Percentiles rank a stretch among this genome's conserved stretches.
Conservation (phyloP, 345 rosid genomes). For the Populus davidiana region DNA sequence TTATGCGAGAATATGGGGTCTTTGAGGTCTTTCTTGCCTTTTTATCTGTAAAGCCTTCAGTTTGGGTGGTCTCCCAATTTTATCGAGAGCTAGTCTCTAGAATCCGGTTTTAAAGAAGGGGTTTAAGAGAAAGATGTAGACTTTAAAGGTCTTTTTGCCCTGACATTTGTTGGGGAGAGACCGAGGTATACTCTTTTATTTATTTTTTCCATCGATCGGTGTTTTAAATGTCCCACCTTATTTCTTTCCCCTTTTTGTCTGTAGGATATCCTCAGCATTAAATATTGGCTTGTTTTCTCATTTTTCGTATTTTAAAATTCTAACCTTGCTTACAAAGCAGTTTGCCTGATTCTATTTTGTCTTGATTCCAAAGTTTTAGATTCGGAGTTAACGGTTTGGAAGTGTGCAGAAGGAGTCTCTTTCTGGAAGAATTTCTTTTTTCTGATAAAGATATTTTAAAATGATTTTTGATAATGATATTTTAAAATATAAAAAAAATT, state of each 20-base stretch:
- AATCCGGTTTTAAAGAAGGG: slow-evolving; percentile 18
- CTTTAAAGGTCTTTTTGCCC: not conserved
- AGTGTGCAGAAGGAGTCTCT: too few species aligned
- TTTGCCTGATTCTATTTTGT: not conserved
- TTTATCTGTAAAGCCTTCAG: slow-evolving; percentile 18
- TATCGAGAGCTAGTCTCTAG: slow-evolving; percentile 21
- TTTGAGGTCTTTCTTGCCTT: not conserved
- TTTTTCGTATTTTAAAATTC: not conserved
- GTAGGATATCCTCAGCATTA: slow-evolving; percentile 8
- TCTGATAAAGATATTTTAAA: too few species aligned
- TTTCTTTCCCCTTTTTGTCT: not conserved
- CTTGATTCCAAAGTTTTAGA: not conserved
- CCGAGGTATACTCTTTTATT: not conserved
- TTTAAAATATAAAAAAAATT: too few species aligned
- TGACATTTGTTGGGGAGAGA: slow-evolving; percentile 3
- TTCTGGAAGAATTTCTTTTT: too few species aligned
- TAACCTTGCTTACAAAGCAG: not conserved
- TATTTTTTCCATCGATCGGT: not conserved
- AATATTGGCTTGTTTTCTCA: not conserved
- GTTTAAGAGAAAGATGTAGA: not conserved
- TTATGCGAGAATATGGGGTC: slow-evolving; percentile 4
- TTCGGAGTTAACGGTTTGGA: not conserved
- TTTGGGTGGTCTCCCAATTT: slow-evolving; percentile 8
- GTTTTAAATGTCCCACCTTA: not conserved
- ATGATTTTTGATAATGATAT: too few species aligned